Conservation (phyloP, 1,284 basidiomycete species). For the Neolentinus lepideus region DNA sequence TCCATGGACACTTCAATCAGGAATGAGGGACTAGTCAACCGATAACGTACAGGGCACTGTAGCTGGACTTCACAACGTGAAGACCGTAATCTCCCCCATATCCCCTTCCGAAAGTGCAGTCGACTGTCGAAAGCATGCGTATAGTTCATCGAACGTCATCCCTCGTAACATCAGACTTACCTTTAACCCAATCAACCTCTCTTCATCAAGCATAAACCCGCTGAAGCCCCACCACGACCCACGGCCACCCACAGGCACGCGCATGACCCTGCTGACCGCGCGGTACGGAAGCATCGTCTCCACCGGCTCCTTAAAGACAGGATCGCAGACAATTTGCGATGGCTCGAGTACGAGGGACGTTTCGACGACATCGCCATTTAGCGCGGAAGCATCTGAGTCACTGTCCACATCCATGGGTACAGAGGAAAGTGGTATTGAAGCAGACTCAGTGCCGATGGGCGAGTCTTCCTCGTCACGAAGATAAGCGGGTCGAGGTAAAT, state of each 20-base stretch:
- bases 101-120: conserved; percentile 15
- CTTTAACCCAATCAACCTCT: conserved; percentile 24
- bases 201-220: conserved; percentile 25
- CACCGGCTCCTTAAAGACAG: conserved; percentile 1
- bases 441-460: no score
- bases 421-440: no score
- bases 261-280: neutral
- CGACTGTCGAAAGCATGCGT: conserved; percentile 3
- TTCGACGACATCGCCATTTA: neutral
- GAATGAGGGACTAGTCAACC: no score
- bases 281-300: neutral
- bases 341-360: neutral
- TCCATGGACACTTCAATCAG: no score
- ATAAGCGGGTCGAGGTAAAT: neutral
- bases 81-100: conserved; percentile 20
- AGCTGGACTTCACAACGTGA: conserved; percentile 14
- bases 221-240: conserved; percentile 10
- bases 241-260: neutral
- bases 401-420: neutral
- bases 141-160: neutral
- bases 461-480: neutral
- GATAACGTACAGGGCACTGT: no score
- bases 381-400: neutral
- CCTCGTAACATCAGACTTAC: conserved; percentile 16
- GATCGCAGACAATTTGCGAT: neutral